Evolutionary conservation across 1,284 basidiomycete genomes (phyloP).

Genomic region (Lentinula novae-zelandiae): DNA sequence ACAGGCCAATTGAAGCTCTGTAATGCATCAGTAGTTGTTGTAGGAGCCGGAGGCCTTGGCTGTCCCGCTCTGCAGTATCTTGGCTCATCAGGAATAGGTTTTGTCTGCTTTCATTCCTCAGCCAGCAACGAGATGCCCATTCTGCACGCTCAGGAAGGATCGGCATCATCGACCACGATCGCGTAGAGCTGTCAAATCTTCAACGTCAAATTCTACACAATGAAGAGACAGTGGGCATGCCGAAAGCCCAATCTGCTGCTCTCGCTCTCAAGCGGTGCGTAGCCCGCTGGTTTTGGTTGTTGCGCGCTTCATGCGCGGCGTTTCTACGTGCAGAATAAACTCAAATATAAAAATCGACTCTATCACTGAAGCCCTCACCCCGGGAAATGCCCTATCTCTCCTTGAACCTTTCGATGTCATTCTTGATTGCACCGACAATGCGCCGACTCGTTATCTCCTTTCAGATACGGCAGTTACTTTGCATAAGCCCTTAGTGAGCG

Average conservation of each 20-base stretch:
- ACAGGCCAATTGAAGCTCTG: conserved; percentile 84
- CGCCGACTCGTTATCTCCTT: conserved; percentile 88
- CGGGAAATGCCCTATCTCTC: conserved; percentile 60
- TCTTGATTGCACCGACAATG: conserved; percentile 95
- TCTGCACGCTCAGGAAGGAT: conserved; percentile 57
- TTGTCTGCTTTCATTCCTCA: conserved; percentile 20
- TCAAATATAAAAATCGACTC: conserved; percentile 56
- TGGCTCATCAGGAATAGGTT: conserved; percentile 88
- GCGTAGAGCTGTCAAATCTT: conserved; percentile 89
- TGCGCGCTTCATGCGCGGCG: not conserved
- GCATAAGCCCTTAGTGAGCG: conserved; percentile 81
- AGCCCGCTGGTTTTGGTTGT: not conserved
- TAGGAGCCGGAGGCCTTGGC: conserved; percentile 95
- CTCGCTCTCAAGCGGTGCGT: conserved; percentile 59
- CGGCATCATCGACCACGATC: conserved; percentile 89
- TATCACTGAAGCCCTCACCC: conserved; percentile 48
- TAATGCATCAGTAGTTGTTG: conserved; percentile 74
- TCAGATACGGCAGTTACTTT: conserved; percentile 86
- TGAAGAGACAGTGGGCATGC: conserved; percentile 75
- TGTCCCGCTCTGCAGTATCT: conserved; percentile 96
- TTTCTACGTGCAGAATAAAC: conserved; percentile 57
- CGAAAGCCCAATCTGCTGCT: conserved; percentile 83
- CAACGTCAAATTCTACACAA: conserved; percentile 92
- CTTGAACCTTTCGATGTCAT: conserved; percentile 71
- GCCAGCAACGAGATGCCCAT: not conserved